These are phyloP conservation scores for Trichoderma sp. DNA, from an alignment of 2,329 filamentous ascomycete genomes.

Conservation along the genomic window DNA sequence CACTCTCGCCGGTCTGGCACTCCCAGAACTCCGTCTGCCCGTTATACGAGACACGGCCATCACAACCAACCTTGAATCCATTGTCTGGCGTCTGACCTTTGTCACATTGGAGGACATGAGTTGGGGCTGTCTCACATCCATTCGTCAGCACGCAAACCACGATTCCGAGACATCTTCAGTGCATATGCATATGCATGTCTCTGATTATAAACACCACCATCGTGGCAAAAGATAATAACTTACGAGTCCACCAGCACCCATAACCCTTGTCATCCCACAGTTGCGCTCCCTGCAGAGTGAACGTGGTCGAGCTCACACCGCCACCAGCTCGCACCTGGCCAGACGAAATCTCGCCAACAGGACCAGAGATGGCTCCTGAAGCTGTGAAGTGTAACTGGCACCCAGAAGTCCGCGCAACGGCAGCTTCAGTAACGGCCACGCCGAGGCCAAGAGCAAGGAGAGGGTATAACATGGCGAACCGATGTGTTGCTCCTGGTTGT, in stretches of 20 bases:
- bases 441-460: conserved; percentile 24
- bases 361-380: conserved; percentile 48
- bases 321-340: conserved; percentile 57
- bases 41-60: conserved; percentile 52
- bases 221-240: conserved; percentile 24
- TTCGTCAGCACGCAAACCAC: conserved; percentile 8
- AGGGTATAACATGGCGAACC: conserved; percentile 20
- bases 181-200: not conserved
- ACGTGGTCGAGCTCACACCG: conserved; percentile 46
- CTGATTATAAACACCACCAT: not conserved
- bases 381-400: conserved; percentile 50
- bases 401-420: conserved; percentile 22
- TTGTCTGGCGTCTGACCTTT: conserved; percentile 46
- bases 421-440: conserved; percentile 22
- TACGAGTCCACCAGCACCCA: conserved; percentile 63
- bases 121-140: conserved; percentile 42
- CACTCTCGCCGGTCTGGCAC: conserved; percentile 53
- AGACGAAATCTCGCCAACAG: conserved; percentile 58
- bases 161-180: conserved; percentile 5
- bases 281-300: conserved; percentile 53
- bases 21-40: conserved; percentile 56
- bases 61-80: conserved; percentile 56
- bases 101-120: conserved; percentile 62
- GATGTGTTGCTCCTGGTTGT: not conserved
- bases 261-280: conserved; percentile 56